Base-by-base conservation (phyloP, 2,329 filamentous ascomycete species). In the Lasiodiplodia sp. region DNA sequence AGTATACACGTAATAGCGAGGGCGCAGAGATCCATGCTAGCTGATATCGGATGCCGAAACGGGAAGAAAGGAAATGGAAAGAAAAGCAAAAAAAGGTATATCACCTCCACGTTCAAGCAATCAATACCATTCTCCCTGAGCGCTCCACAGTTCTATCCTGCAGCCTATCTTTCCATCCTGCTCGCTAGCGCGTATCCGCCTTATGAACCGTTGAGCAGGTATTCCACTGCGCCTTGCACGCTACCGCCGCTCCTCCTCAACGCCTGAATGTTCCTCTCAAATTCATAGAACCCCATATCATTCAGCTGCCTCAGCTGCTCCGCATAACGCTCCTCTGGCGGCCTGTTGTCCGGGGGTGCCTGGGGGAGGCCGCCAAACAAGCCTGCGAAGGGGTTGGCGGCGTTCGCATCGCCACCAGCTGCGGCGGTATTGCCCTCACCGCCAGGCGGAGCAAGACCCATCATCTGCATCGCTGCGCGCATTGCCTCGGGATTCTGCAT, bases 271-370 rank as follows among this genome's bases (percentile, higher is more conserved):
- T 99, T 99, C 73, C 92, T 85, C 65, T 99, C 95, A 76, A 98
- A 99, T 77, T 99, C 94, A 78, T 89, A 97, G 82, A 99, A 99
- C 3, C 96, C 96, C 96, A 99, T 99, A 72, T 98, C 96, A 79
- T 99, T 99, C 71, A 99, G 83, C 82, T 98, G 94, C 70, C 93
- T 86, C 62, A 99, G 84, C 81, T 99, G 95, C 38, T 92, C 90
- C 3, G 92, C 94, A 75, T 97, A 99, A 69, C 93, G 86, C 81
- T 98, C 96, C 84, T 99, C 96, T 0, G 96, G 95, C 4, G 96
- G 94, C 71, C 95, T 87, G 75, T 86, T 97, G 81, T 99, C 96
- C 2, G 86, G 81, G 5, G 93, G 91, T 16, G 64, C 63, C 44
- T 77, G 72, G 5, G 60, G 52, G 3, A 38, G 56, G 37, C 71